Evolutionary conservation across 768 basidiomycete genomes (phyloP), one percentile per base, ranked within the genome.

Genomic region (Neoboletus brunneissimus): DNA sequence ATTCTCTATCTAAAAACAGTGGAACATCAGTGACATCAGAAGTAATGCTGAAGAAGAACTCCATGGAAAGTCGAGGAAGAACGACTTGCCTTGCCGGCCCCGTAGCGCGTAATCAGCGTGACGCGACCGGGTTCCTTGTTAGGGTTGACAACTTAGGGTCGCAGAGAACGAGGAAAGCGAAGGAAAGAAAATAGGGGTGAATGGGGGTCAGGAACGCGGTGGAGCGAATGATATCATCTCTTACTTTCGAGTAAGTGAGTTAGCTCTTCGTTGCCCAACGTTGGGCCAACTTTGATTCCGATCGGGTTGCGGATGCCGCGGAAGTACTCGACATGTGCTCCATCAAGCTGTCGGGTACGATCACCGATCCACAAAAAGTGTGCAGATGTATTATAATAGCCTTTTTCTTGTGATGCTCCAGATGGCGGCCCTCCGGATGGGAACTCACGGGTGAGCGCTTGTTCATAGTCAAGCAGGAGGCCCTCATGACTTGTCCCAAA

Each of bases 281-380:
- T 85, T 25, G 97, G 95, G 3, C 97, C 97, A 7, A 96, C 91
- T 70, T 99, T 99, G 76, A 98, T 83, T 2, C 97, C 97, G 56
- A 97, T 91, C 2, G 94, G 94, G 68, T 97, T 96, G 48, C 91
- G 79, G 51, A 97, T 88, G 8, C 94, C 93, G 54, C 91, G 79
- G 75, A 95, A 95, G 72, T 94, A 94, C 75, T 98, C 96, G 32
- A 98, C 87, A 69, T 99, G 97, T 4, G 94, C 97, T 8, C 94
- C 94, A 45, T 85, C 82, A 0, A 98, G 77, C 72, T 96, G 92
- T 40, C 96, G 78, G 5, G 96, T 99, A 50, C 96, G 84, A 73
- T 99, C 97, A 0, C 96, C 96, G 52, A 99, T 91, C 96, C 96
- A 99, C 48, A 98, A 72, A 74, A 97, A 96, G 70, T 95, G 94